Conservation (phyloP, 2,329 filamentous ascomycete species). For the Fusarium nelsonii region DNA sequence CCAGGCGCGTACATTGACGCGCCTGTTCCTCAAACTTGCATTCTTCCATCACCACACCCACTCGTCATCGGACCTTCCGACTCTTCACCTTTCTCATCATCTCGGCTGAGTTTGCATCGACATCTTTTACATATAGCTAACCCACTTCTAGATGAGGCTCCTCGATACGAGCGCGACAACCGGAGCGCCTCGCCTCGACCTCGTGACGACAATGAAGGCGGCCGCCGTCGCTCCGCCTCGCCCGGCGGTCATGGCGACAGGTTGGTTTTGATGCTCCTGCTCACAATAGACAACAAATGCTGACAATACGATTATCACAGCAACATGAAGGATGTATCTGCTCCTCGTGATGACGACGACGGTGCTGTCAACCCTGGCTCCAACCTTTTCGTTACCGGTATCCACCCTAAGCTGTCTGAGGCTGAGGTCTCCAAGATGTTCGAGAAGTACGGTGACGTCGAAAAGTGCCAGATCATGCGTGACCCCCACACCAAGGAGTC, state of each 20-base stretch:
- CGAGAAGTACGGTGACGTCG: slow-evolving; percentile 98
- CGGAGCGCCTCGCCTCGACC: slow-evolving; percentile 74
- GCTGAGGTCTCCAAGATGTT: slow-evolving; percentile 94
- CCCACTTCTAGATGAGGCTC: slow-evolving; percentile 66
- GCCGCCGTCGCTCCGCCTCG: slow-evolving; percentile 72
- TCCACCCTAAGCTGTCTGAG: slow-evolving; percentile 91
- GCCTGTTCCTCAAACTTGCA: slow-evolving; percentile 14
- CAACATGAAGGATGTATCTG: slow-evolving; percentile 66
- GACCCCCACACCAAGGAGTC: slow-evolving; percentile 99
- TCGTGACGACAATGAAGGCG: slow-evolving; percentile 71
- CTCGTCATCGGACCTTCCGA: not conserved
- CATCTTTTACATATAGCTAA: slow-evolving; percentile 18
- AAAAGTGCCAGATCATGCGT: slow-evolving; percentile 99
- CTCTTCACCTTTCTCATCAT: not conserved
- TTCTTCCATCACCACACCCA: slow-evolving; percentile 5
- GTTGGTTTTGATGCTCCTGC: slow-evolving; percentile 35
- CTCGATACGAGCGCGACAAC: slow-evolving; percentile 75
- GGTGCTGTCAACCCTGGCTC: slow-evolving; percentile 92
- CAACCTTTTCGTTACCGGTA: slow-evolving; percentile 98
- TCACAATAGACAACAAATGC: slow-evolving; percentile 4
- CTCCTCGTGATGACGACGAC: slow-evolving; percentile 73
- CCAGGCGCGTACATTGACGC: slow-evolving; percentile 36
- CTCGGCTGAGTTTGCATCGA: not conserved
- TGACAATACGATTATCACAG: slow-evolving; percentile 46
- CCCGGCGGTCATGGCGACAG: slow-evolving; percentile 62